Base-by-base conservation (phyloP, 106 monocot genomes). In the Gastrodia elata region DNA sequence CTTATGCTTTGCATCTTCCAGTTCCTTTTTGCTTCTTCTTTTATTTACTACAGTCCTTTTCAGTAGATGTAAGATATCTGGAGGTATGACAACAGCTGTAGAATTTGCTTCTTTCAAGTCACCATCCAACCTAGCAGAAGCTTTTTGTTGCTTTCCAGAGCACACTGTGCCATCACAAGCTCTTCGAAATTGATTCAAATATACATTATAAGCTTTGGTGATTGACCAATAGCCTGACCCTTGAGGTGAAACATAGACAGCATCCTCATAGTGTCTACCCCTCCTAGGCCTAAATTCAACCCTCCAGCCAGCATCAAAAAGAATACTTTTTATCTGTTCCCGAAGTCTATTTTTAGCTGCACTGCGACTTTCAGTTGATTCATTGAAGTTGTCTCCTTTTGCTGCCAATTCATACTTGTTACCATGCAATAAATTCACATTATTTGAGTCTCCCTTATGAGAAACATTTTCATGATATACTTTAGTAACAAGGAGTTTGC, bases 1-100 rank as follows among this genome's bases (percentile, higher is more conserved):
- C 76, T 38, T 27, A 28, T 26, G 64, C 64, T 20, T 71, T 27
- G 11, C 46, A 41, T 65, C 65, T 44, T 72, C 48, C 30, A 59
- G 32, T 46, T 82, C 33, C 30, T 65, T 25, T 40, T 69, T 69
- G 2, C 35, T 6, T 26, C 34, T 71, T 65, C 78, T 78, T 44
- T 84, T 74, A 15, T 77, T 78, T 48, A 76, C 68, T 13, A 72
- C 43, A 71, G 73, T 89, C 71, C 80, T 68, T 74, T 81, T 89
- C 75, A 85, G 56, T 20, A 83, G 65, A 26, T 35, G 39, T 26
- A 69, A 69, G 8, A 69, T 40, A 20, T 69, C 69, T 69, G 69
- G 69, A 0, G 38, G 39, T 69, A 69, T 69, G 40, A 40, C 40
- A 40, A 26, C 26, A 26, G 41, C n/a, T 40, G 69, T 69, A 40